Conservation (phyloP, 306 rosid genomes). For the Gastrolobium bilobum region DNA sequence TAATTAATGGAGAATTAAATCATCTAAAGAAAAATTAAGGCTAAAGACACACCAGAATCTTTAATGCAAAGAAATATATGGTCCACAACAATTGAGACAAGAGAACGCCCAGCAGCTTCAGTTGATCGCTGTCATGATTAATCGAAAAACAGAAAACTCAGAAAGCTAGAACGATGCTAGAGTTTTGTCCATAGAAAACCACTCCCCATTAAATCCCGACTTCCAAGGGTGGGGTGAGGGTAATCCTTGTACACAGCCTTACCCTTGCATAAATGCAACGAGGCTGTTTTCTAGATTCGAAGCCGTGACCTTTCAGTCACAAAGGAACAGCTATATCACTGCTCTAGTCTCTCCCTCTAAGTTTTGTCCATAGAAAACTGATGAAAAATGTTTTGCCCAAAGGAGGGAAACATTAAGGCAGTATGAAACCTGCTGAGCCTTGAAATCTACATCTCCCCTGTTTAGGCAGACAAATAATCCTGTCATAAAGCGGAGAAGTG, state of each 20-base stretch:
- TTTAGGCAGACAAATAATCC: slow-evolving; percentile 89
- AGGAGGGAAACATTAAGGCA: slow-evolving; percentile 39
- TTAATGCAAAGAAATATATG: slow-evolving; percentile 94
- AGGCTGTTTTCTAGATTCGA: no score
- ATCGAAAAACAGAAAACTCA: slow-evolving; percentile 45
- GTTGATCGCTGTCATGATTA: slow-evolving; percentile 74
- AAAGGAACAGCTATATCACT: no score
- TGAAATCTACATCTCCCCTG: slow-evolving; percentile 84
- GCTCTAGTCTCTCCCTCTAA: background rate
- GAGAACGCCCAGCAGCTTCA: slow-evolving; percentile 88
- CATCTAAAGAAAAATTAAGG: slow-evolving; percentile 24
- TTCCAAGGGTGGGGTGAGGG: no score
- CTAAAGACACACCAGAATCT: slow-evolving; percentile 78
- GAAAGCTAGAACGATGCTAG: slow-evolving; percentile 35
- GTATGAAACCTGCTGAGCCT: slow-evolving; percentile 73
- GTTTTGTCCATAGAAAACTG: slow-evolving; percentile 35
- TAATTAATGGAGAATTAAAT: slow-evolving; percentile 33
- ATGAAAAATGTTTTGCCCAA: slow-evolving; percentile 35
- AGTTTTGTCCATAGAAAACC: slow-evolving; percentile 37
- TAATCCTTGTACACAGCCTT: no score
- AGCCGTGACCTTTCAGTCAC: no score
- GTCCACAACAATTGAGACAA: slow-evolving; percentile 86
- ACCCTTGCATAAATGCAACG: no score
- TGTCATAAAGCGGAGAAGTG: slow-evolving; percentile 92
- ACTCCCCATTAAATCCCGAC: no score